Base-by-base conservation (phyloP, 805 yeast genomes). In the Starmerella apis region DNA sequence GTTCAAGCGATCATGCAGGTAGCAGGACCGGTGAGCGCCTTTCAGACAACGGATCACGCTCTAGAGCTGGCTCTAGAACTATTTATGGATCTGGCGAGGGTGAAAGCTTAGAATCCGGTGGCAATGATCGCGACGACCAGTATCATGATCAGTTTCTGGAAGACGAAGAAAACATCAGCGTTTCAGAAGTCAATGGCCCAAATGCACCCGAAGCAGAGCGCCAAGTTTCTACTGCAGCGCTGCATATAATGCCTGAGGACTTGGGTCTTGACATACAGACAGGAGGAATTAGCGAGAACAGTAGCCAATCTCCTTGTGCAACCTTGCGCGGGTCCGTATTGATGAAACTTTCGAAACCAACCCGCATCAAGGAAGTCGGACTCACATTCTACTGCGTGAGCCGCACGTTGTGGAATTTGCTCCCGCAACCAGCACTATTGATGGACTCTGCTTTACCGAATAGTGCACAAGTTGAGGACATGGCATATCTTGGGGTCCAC, bases 401-500 rank as follows among this genome's bases (percentile, higher is more conserved):
- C 38, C 72, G 81, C 58, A 87, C 96, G 0, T 90, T 83, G 53
- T 87, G 96, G 96, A 94, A 94, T 13, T 94, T 86, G 60, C 94
- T 59, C 31, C 59, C 60, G 46, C 61, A 56, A 50, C 56, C 59
- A n/a, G 50, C 56, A 9, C 56, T 56, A 11, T 52, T 54, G 22
- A 62, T 58, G 32, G 66, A 61, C 46, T 49, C 57, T 8, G 56
- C 60, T 11, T 55, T 58, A 47, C 59, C 62, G 11, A 51, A 56
- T 27, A 47, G 51, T 13, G 56, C 66, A 14, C 68, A 65, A 46
- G 57, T 64, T 42, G 63, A 60, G 47, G 69, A 65, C 49, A 50
- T 55, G 28, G 58, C 61, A 11, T 59, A 59, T 32, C 52, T 65
- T 24, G 64, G 63, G 36, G 44, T 56, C 27, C 68, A 65, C 49